These are phyloP conservation scores for Erysimum cheiri DNA, from an alignment of 441 rosid species.

Conservation along the genomic window DNA sequence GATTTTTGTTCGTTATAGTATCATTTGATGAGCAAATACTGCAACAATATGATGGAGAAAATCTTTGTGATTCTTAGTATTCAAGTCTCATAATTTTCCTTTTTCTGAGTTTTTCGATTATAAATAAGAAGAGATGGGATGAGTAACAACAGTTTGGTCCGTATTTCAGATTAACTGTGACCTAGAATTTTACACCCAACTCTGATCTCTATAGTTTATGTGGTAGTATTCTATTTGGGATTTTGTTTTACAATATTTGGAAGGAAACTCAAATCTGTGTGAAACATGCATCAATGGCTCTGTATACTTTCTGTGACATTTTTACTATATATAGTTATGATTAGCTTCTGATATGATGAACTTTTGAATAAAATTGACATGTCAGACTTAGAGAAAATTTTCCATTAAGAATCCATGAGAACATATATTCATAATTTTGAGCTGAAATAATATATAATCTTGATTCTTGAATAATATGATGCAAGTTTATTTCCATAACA, in stretches of 20 bases:
- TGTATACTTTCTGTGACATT: too few relatives aligned
- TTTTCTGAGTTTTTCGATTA: not conserved
- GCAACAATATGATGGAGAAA: slow-evolving; percentile 59
- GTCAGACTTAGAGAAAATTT: too few relatives aligned
- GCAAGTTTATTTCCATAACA: not conserved
- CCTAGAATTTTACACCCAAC: slow-evolving; percentile 48
- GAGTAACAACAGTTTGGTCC: slow-evolving; percentile 56
- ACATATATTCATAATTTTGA: too few relatives aligned
- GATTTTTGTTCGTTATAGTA: not conserved
- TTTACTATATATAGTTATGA: too few relatives aligned
- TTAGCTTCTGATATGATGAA: too few relatives aligned
- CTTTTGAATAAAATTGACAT: too few relatives aligned
- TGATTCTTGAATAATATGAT: too few relatives aligned
- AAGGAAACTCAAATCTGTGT: too few relatives aligned
- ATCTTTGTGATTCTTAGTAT: slow-evolving; percentile 52
- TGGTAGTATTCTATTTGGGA: not conserved
- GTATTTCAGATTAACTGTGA: slow-evolving; percentile 74
- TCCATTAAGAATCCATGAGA: too few relatives aligned
- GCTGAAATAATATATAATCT: too few relatives aligned
- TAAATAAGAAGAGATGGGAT: slow-evolving; percentile 35
- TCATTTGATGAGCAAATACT: slow-evolving; percentile 62
- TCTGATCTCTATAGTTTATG: slow-evolving; percentile 53
- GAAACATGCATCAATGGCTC: too few relatives aligned
- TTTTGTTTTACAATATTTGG: not conserved
- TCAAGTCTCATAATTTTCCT: too few relatives aligned